A percentile compares a stretch with the other conserved stretches of the same genome.
These are phyloP conservation scores for Alternaria sp. DNA, from an alignment of 2,329 filamentous ascomycete species.

Conservation along the genomic window DNA sequence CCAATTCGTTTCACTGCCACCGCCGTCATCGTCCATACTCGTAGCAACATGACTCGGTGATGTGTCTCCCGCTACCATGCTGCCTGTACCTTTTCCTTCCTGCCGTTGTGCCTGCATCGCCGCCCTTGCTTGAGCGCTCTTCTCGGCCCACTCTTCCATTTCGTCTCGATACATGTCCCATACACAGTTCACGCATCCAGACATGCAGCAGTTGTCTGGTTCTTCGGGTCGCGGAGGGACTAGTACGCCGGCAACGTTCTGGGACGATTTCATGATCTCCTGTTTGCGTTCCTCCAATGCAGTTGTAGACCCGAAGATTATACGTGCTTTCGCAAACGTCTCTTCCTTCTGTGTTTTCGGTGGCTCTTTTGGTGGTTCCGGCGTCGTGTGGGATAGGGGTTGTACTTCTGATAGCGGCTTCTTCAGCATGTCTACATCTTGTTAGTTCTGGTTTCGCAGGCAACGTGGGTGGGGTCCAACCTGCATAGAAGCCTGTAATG, in stretches of 20 bases:
- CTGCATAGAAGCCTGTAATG: slow-evolving; percentile 48
- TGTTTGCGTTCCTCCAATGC: slow-evolving; percentile 73
- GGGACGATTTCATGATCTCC: slow-evolving; percentile 65
- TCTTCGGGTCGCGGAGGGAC: slow-evolving; percentile 86
- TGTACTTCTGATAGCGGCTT: slow-evolving; percentile 36
- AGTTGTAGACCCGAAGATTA: slow-evolving; percentile 83
- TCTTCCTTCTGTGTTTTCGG: slow-evolving; percentile 60
- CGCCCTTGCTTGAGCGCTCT: slow-evolving; percentile 67
- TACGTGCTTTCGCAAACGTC: slow-evolving; percentile 64
- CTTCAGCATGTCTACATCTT: slow-evolving; percentile 47
- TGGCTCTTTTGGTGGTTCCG: slow-evolving; percentile 43
- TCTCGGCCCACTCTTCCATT: slow-evolving; percentile 82
- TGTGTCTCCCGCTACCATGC: slow-evolving; percentile 44
- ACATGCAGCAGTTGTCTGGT: slow-evolving; percentile 99
- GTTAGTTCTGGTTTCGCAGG: slow-evolving; percentile 10
- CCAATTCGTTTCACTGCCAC: slow-evolving; percentile 76
- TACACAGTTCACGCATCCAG: slow-evolving; percentile 95
- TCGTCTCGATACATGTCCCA: slow-evolving; percentile 94
- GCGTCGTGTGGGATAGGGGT: slow-evolving; percentile 41
- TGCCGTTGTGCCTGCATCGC: slow-evolving; percentile 52
- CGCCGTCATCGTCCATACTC: slow-evolving; percentile 82
- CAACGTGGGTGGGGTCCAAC: slow-evolving; percentile 17
- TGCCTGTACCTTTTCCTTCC: slow-evolving; percentile 40
- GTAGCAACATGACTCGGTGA: slow-evolving; percentile 58
- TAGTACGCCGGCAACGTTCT: slow-evolving; percentile 75